Evolutionary conservation across 2,329 filamentous ascomycete species (phyloP).

Genomic region (Amauroascus niger): DNA sequence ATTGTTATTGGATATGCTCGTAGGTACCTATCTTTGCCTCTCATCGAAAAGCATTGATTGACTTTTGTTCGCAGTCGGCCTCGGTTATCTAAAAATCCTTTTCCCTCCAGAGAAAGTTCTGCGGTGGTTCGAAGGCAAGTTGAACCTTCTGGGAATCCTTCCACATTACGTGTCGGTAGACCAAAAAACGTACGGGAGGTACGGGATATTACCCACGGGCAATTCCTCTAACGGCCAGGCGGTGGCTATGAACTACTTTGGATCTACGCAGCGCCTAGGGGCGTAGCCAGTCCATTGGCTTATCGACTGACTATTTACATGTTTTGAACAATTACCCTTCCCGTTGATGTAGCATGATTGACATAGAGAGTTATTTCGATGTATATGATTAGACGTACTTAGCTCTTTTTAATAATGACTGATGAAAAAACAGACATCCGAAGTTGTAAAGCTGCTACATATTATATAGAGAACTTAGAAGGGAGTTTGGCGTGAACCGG

Average conservation of each 20-base stretch:
- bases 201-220: conserved; percentile 68
- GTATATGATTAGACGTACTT: conserved; percentile 8
- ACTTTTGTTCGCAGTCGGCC: conserved; percentile 50
- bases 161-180: conserved; percentile 92
- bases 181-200: conserved; percentile 89
- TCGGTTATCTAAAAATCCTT: conserved; percentile 81
- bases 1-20: conserved; percentile 78
- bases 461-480: neutral
- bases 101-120: conserved; percentile 81
- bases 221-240: conserved; percentile 23
- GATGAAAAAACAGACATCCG: neutral
- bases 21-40: conserved; percentile 38
- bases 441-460: neutral
- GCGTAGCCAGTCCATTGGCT: conserved; percentile 37
- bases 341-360: neutral
- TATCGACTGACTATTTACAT: neutral
- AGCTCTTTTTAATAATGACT: conserved; percentile 6
- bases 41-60: neutral
- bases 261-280: conserved; percentile 56
- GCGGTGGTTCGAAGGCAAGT: conserved; percentile 76
- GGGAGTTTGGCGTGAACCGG: neutral
- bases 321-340: neutral
- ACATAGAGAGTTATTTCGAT: neutral
- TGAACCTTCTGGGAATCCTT: conserved; percentile 72
- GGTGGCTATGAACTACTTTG: conserved; percentile 51